These are phyloP conservation scores for Claviceps spartinae DNA, from an alignment of 2,329 filamentous ascomycete species.

Conservation along the genomic window DNA sequence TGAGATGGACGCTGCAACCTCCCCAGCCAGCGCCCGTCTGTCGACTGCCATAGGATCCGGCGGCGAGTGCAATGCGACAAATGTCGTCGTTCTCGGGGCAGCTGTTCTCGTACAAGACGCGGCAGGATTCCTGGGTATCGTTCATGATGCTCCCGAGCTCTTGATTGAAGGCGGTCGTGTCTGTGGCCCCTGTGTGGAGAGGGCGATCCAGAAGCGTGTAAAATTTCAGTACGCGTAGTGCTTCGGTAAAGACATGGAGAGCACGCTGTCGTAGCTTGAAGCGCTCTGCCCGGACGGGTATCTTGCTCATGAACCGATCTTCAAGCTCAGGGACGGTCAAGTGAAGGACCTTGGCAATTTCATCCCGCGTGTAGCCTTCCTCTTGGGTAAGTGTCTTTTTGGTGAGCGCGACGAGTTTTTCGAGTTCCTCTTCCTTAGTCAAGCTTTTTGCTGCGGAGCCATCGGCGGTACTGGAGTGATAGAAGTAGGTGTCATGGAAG, in stretches of 20 bases:
- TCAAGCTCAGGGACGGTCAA: constrained; percentile 60
- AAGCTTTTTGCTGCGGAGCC: constrained; percentile 28
- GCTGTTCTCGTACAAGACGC: constrained; percentile 80
- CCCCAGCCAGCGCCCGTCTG: constrained; percentile 95
- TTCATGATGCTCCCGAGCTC: constrained; percentile 76
- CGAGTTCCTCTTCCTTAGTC: constrained; percentile 52
- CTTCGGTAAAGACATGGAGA: constrained; percentile 82
- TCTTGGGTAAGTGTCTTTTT: constrained; percentile 60
- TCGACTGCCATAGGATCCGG: constrained; percentile 72
- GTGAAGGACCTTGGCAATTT: constrained; percentile 61
- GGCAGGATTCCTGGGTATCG: constrained; percentile 75
- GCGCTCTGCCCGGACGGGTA: constrained; percentile 73
- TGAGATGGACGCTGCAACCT: constrained; percentile 86
- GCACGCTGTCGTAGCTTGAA: constrained; percentile 85
- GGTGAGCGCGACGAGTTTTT: constrained; percentile 55
- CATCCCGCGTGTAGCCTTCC: constrained; percentile 76
- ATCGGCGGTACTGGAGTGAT: constrained; percentile 25
- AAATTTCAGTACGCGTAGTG: constrained; percentile 74
- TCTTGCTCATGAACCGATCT: constrained; percentile 67
- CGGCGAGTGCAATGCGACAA: constrained; percentile 62
- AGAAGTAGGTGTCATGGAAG: constrained; percentile 75
- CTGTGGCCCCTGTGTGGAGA: constrained; percentile 26
- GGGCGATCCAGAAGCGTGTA: constrained; percentile 56
- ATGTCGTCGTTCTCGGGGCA: constrained; percentile 86
- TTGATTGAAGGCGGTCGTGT: constrained; percentile 47